These are phyloP conservation scores for Ogataea dorogensis DNA, from an alignment of 805 yeast genomes.

Conservation along the genomic window DNA sequence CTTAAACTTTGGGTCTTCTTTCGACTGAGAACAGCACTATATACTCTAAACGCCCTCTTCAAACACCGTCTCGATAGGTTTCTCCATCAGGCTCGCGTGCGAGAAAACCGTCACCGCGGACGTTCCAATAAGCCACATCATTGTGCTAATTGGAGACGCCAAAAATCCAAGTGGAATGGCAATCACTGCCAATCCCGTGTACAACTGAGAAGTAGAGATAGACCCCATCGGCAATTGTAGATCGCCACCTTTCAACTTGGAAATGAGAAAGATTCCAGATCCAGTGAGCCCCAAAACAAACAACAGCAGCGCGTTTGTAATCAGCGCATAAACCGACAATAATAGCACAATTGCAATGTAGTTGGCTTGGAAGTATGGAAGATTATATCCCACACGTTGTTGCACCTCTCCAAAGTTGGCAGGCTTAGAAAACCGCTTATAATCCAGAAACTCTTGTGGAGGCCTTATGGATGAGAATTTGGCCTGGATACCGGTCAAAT, in stretches of 20 bases:
- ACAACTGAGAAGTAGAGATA: slow-evolving; percentile 78
- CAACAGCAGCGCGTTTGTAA: slow-evolving; percentile 80
- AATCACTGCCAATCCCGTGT: slow-evolving; percentile 79
- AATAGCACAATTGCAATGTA: slow-evolving; percentile 71
- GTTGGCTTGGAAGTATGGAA: slow-evolving; percentile 85
- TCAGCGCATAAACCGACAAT: slow-evolving; percentile 77
- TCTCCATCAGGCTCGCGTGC: slow-evolving; percentile 93
- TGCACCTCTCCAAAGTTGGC: slow-evolving; percentile 86
- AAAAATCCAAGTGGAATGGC: slow-evolving; percentile 45
- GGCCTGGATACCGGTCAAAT: slow-evolving; percentile 50
- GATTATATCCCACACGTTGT: slow-evolving; percentile 80
- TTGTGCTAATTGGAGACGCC: slow-evolving; percentile 61
- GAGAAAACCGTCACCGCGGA: slow-evolving; percentile 80
- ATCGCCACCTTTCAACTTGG: slow-evolving; percentile 77
- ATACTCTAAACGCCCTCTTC: slow-evolving; percentile 57
- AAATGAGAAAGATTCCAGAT: slow-evolving; percentile 77
- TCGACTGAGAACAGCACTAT: slow-evolving; percentile 30
- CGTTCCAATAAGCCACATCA: slow-evolving; percentile 97
- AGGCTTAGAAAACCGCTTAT: slow-evolving; percentile 88
- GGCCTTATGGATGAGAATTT: slow-evolving; percentile 75
- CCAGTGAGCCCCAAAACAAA: slow-evolving; percentile 76
- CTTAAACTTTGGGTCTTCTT: slow-evolving; percentile 39
- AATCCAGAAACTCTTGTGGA: slow-evolving; percentile 90
- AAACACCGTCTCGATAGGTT: slow-evolving; percentile 96
- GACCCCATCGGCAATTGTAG: slow-evolving; percentile 73